Percentiles rank a stretch among this genome's conserved stretches.
These are phyloP conservation scores for Daldinia sp. DNA, from an alignment of 2,329 filamentous ascomycete genomes.

Conservation along the genomic window DNA sequence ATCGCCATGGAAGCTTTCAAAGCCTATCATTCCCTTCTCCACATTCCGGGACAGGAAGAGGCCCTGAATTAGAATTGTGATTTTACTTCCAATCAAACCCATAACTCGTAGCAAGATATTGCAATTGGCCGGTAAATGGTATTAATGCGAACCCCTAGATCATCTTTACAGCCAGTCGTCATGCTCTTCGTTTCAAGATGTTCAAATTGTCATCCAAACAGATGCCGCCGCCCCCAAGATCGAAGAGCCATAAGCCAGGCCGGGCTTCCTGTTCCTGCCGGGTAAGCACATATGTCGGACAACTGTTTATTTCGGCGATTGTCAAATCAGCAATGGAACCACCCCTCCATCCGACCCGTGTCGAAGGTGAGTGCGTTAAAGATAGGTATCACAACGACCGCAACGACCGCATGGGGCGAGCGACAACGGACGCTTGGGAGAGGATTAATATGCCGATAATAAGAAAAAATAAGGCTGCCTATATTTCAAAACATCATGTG, in stretches of 20 bases:
- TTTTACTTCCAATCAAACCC: slow-evolving; percentile 43
- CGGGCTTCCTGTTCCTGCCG: slow-evolving; percentile 39
- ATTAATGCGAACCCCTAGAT: slow-evolving; percentile 31
- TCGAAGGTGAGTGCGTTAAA: slow-evolving; percentile 15
- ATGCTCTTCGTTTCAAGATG: slow-evolving; percentile 16
- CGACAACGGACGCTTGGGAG: slow-evolving; percentile 5
- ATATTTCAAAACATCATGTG: slow-evolving; percentile 18
- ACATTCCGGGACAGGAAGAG: slow-evolving; percentile 39
- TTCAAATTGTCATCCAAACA: slow-evolving; percentile 27
- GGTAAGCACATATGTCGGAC: slow-evolving; percentile 32
- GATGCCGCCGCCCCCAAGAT: slow-evolving; percentile 30
- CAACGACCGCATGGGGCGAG: slow-evolving; percentile 9
- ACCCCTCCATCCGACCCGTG: slow-evolving; percentile 33
- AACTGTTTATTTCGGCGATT: slow-evolving; percentile 31
- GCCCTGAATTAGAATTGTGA: slow-evolving; percentile 27
- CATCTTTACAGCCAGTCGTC: slow-evolving; percentile 34
- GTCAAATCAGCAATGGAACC: slow-evolving; percentile 34
- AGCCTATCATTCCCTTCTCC: slow-evolving; percentile 38
- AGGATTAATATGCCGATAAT: slow-evolving; percentile 16
- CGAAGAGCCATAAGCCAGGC: slow-evolving; percentile 29
- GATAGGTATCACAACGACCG: slow-evolving; percentile 19
- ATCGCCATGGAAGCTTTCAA: slow-evolving; percentile 22
- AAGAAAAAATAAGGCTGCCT: slow-evolving; percentile 13
- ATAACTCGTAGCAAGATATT: slow-evolving; percentile 28
- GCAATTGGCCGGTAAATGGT: slow-evolving; percentile 40